Base-by-base conservation (phyloP, 2,329 filamentous ascomycete species). In the Xylariaceae sp. region DNA sequence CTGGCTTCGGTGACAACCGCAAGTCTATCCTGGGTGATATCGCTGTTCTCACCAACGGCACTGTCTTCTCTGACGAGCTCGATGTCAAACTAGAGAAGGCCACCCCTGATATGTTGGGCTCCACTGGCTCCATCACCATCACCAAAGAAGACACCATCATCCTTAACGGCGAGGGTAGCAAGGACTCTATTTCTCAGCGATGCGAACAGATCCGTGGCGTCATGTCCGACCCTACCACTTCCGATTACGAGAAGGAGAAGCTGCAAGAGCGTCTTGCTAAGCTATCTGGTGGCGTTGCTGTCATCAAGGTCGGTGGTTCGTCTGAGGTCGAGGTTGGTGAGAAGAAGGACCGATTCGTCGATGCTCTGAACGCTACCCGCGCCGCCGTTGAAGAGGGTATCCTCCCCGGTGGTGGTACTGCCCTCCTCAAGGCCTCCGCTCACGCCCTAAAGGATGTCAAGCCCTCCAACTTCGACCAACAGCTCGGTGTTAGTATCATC, bases 231-330 rank as follows among this genome's bases (percentile, higher is more conserved):
- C 90, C 94, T 66, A 88, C 86, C 69, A 99, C 95, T 65, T 97
- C 93, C 45, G 95, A 99, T 74, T 99, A 99, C 81, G 95, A 99
- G 87, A 98, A 97, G 87, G 95, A 99, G 90, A 99, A 99, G 88
- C 91, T 99, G 66, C 95, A 98, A 83, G 95, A 99, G 85, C 95
- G 95, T 81, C 91, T 99, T 61, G 95, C 95, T 69, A 99, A 99
- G 88, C 91, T 99, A 67, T 98, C 95, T 67, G 95, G 95, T 65
- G 95, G 95, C 85, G 95, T 99, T 70, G 95, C 95, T 70, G 95
- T 99, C 79, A 98, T 99, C 86, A 97, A 96, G 87, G 95, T 99
- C 64, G 95, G 95, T 71, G 95, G 95, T 76, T 86, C 93, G 64
- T 98, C 94, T 64, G 95, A 99, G 81, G 94, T 99, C 65, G 95